A percentile compares a stretch with the other conserved stretches of the same genome.
phyloP scores from a whole-genome alignment of 2,329 filamentous ascomycete species.

The Daldinia sp. region DNA sequence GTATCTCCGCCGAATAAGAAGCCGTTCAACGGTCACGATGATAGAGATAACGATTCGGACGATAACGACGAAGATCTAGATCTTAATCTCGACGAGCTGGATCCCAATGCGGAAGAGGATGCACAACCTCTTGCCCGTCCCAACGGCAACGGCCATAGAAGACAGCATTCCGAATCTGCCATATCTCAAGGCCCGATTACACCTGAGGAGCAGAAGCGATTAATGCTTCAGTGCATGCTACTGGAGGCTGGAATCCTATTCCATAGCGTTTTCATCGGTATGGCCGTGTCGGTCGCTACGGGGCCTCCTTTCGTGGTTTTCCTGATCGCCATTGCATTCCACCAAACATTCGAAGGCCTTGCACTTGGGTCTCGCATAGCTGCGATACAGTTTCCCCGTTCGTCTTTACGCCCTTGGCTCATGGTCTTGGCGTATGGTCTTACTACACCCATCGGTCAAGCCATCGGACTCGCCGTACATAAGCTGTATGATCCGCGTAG shows the following conservation, averaged over 20 bases:
- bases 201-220: slow-evolving; percentile 68
- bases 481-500: slow-evolving; percentile 82
- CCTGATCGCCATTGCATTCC: slow-evolving; percentile 81
- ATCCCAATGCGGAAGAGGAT: slow-evolving; percentile 51
- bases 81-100: slow-evolving; percentile 68
- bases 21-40: slow-evolving; percentile 17
- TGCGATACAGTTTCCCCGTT: slow-evolving; percentile 78
- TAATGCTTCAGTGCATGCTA: slow-evolving; percentile 79
- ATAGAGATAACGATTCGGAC: slow-evolving; percentile 45
- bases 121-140: slow-evolving; percentile 42
- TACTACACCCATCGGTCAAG: slow-evolving; percentile 84
- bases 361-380: slow-evolving; percentile 87
- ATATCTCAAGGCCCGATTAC: slow-evolving; percentile 46
- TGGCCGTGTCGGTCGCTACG: slow-evolving; percentile 83
- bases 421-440: slow-evolving; percentile 81
- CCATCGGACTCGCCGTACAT: slow-evolving; percentile 80
- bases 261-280: slow-evolving; percentile 86
- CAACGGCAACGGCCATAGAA: slow-evolving; percentile 17
- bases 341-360: slow-evolving; percentile 89
- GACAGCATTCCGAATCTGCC: slow-evolving; percentile 40
- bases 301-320: slow-evolving; percentile 83
- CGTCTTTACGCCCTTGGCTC: slow-evolving; percentile 80
- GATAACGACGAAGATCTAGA: slow-evolving; percentile 63
- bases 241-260: slow-evolving; percentile 86
- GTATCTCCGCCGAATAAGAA: slow-evolving; percentile 34